A percentile compares a stretch with the other conserved stretches of the same genome.
These are phyloP conservation scores for Stagonosporopsis cucurbitacearum DNA, from an alignment of 2,329 filamentous ascomycete species.

Conservation along the genomic window DNA sequence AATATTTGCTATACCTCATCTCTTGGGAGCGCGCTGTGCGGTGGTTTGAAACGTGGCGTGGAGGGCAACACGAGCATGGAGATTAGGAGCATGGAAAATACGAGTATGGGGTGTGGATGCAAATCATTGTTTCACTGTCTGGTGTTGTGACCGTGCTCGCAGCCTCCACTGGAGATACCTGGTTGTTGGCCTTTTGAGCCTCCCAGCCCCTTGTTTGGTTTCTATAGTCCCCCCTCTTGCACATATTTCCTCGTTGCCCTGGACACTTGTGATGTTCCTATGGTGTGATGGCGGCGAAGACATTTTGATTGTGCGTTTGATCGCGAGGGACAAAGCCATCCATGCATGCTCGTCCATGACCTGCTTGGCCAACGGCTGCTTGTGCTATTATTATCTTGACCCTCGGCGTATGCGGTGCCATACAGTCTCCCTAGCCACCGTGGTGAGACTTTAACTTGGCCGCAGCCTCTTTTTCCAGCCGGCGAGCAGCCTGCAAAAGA, in stretches of 20 bases:
- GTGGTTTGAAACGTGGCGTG: neutral
- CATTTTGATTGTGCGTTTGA: neutral
- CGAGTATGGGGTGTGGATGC: too few species aligned
- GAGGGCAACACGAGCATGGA: too few species aligned
- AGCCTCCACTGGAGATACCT: too few species aligned
- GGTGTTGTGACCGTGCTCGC: too few species aligned
- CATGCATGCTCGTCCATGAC: neutral
- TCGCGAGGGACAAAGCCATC: neutral
- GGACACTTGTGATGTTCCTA: too few species aligned
- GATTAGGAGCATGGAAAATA: too few species aligned
- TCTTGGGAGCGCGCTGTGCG: neutral
- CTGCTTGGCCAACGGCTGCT: neutral
- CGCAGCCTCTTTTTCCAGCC: neutral
- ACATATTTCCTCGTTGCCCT: too few species aligned
- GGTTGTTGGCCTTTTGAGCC: too few species aligned
- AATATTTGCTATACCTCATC: neutral
- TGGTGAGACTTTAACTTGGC: neutral
- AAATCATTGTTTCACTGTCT: too few species aligned
- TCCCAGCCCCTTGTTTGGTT: too few species aligned
- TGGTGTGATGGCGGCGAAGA: neutral
- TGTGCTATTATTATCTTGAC: neutral
- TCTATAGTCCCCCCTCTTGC: too few species aligned
- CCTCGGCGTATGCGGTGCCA: neutral
- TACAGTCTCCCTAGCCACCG: neutral
- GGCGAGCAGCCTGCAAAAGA: neutral